These are phyloP conservation scores for Erodium texanum DNA, from an alignment of 441 rosid genomes.

Conservation along the genomic window DNA sequence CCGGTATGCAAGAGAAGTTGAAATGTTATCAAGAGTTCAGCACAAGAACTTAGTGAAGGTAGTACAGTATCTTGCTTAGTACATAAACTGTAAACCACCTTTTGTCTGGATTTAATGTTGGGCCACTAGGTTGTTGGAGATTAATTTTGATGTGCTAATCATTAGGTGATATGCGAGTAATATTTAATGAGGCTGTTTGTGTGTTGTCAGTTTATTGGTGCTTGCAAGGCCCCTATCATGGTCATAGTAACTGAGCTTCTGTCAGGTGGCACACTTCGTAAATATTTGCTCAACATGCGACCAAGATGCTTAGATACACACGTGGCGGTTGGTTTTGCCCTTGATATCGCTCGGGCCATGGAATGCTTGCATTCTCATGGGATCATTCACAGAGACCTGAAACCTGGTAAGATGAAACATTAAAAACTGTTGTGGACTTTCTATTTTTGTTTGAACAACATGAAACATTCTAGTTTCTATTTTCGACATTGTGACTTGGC, in stretches of 20 bases:
- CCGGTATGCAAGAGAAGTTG: slow-evolving; percentile 78
- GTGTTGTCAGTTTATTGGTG: slow-evolving; percentile 71
- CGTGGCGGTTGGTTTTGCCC: slow-evolving; percentile 74
- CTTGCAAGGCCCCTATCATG: slow-evolving; percentile 90
- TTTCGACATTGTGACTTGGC: background rate
- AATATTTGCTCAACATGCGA: slow-evolving; percentile 52
- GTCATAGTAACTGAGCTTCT: slow-evolving; percentile 92
- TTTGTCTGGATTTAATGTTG: too few species aligned
- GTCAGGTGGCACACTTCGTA: slow-evolving; percentile 79
- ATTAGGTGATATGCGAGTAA: background rate
- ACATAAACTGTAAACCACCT: too few species aligned
- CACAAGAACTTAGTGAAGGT: slow-evolving; percentile 94
- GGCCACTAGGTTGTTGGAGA: background rate
- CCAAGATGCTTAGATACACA: slow-evolving; percentile 58
- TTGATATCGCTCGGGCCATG: slow-evolving; percentile 96
- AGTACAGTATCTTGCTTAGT: background rate
- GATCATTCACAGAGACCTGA: slow-evolving; percentile 90
- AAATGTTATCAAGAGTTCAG: slow-evolving; percentile 83
- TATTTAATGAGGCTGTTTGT: background rate
- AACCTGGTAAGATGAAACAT: slow-evolving; percentile 86
- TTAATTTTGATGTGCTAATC: background rate
- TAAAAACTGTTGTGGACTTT: background rate
- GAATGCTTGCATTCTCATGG: slow-evolving; percentile 91
- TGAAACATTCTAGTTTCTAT: background rate
- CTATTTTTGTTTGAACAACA: background rate